Conservation (phyloP, 495 filamentous ascomycete genomes). For the Lepraria neglecta region DNA sequence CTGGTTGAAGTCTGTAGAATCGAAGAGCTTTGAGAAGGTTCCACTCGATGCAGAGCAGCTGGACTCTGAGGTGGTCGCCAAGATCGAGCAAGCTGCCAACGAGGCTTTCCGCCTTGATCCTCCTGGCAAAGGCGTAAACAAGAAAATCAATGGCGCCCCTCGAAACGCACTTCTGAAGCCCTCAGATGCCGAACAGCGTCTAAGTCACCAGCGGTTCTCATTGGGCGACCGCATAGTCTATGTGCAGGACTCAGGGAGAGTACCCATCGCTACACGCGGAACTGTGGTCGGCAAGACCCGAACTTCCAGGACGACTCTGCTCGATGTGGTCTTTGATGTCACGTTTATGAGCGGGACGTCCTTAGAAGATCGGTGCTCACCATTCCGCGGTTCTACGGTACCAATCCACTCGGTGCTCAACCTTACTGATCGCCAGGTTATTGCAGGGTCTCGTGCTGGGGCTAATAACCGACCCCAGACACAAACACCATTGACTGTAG, state of each 20-base stretch:
- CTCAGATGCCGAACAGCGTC: conserved; percentile 81
- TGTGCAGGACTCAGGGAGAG: conserved; percentile 85
- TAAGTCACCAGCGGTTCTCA: conserved; percentile 75
- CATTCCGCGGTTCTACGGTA: conserved; percentile 92
- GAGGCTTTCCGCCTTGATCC: conserved; percentile 44
- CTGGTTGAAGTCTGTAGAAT: conserved; percentile 86
- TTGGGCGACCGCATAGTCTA: conserved; percentile 92
- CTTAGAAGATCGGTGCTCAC: conserved; percentile 81
- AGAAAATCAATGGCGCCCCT: conserved; percentile 70
- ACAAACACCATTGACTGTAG: conserved; percentile 49
- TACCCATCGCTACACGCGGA: conserved; percentile 85
- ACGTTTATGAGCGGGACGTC: conserved; percentile 96
- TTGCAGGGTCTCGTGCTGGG: conserved; percentile 66
- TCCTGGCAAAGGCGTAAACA: conserved; percentile 36
- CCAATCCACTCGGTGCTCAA: conserved; percentile 79
- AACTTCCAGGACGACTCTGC: conserved; percentile 67
- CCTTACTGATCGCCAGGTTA: conserved; percentile 70
- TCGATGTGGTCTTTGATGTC: conserved; percentile 89
- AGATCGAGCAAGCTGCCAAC: conserved; percentile 74
- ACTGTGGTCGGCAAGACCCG: conserved; percentile 89
- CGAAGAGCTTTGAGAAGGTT: conserved; percentile 85
- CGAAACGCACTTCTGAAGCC: conserved; percentile 84
- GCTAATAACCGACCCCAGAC: conserved; percentile 51
- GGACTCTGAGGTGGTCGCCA: conserved; percentile 78
- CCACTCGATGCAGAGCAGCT: conserved; percentile 93